A percentile compares a stretch with the other conserved stretches of the same genome.
These are phyloP conservation scores for Triticum dicoccoides DNA, from an alignment of 176 grass and related monocot genomes.

Conservation along the genomic window DNA sequence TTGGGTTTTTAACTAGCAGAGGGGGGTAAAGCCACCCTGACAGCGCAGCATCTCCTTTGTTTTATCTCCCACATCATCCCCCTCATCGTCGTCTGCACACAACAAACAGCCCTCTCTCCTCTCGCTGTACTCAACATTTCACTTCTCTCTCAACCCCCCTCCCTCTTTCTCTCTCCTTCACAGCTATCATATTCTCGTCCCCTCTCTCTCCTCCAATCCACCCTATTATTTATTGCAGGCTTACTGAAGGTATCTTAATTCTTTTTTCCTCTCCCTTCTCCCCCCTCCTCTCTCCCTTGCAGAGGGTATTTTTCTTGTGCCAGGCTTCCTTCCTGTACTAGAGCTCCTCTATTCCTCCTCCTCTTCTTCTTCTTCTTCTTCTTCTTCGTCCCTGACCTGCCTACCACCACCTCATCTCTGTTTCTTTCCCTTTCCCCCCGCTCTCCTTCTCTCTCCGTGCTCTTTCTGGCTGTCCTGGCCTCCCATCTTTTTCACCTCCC, in stretches of 20 bases:
- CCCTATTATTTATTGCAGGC: slow-evolving; percentile 58
- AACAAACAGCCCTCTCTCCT: not conserved
- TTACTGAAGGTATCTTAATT: slow-evolving; percentile 65
- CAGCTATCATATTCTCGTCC: slow-evolving; percentile 40
- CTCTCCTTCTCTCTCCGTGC: slow-evolving; percentile 28
- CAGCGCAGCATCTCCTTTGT: slow-evolving; percentile 98
- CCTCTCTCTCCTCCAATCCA: slow-evolving; percentile 31
- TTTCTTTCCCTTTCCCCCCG: slow-evolving; percentile 7
- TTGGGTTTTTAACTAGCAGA: slow-evolving; percentile 64
- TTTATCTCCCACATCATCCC: slow-evolving; percentile 82
- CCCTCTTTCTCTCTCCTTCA: slow-evolving; percentile 27
- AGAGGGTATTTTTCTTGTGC: slow-evolving; percentile 40
- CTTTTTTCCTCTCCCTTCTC: slow-evolving; percentile 29
- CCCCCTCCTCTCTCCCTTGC: not conserved
- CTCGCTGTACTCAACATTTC: slow-evolving; percentile 34
- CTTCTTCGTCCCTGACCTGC: not conserved
- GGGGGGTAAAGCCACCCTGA: slow-evolving; percentile 64
- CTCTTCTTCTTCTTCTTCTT: not conserved
- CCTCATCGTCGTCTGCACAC: slow-evolving; percentile 61
- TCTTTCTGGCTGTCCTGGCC: slow-evolving; percentile 56
- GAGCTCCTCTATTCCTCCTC: slow-evolving; percentile 21
- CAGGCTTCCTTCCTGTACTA: slow-evolving; percentile 44
- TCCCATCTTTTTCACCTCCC: slow-evolving; percentile 55
- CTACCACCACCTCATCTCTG: not conserved
- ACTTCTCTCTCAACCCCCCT: slow-evolving; percentile 8